A percentile compares a stretch with the other conserved stretches of the same genome.
These are phyloP conservation scores for Nakazawaea anatomiae DNA, from an alignment of 805 yeast genomes.

Conservation along the genomic window DNA sequence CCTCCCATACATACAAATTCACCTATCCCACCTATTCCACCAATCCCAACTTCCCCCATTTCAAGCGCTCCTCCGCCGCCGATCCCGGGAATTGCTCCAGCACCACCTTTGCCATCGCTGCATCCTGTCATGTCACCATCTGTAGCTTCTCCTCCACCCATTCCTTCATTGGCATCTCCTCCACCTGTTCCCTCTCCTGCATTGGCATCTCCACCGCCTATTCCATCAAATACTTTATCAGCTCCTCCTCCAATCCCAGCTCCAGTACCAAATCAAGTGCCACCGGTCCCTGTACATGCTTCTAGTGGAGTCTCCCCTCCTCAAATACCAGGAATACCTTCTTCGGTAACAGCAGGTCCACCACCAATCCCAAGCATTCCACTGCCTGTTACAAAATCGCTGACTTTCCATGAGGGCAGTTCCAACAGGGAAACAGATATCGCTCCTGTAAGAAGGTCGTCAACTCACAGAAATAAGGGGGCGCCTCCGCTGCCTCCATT, in stretches of 20 bases:
- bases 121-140: not conserved
- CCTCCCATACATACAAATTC: not conserved
- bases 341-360: constrained; percentile 10
- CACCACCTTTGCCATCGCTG: not conserved
- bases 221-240: constrained; percentile 15
- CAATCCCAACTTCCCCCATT: not conserved
- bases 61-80: constrained; percentile 12
- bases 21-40: not conserved
- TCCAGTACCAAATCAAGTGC: constrained; percentile 7
- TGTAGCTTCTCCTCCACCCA: constrained; percentile 12
- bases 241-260: constrained; percentile 18
- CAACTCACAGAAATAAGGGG: constrained; percentile 8
- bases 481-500: constrained; percentile 10
- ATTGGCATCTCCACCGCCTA: constrained; percentile 12
- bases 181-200: constrained; percentile 15
- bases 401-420: constrained; percentile 9
- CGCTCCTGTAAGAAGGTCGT: not conserved
- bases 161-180: constrained; percentile 16
- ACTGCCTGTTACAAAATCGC: constrained; percentile 7
- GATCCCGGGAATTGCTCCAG: constrained; percentile 11
- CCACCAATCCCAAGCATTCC: constrained; percentile 12
- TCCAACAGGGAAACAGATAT: constrained; percentile 10
- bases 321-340: constrained; percentile 12
- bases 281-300: constrained; percentile 13
- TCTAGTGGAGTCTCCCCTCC: constrained; percentile 8